Evolutionary conservation across 1,284 basidiomycete species (phyloP).

Genomic region (Ceratobasidium sp.): DNA sequence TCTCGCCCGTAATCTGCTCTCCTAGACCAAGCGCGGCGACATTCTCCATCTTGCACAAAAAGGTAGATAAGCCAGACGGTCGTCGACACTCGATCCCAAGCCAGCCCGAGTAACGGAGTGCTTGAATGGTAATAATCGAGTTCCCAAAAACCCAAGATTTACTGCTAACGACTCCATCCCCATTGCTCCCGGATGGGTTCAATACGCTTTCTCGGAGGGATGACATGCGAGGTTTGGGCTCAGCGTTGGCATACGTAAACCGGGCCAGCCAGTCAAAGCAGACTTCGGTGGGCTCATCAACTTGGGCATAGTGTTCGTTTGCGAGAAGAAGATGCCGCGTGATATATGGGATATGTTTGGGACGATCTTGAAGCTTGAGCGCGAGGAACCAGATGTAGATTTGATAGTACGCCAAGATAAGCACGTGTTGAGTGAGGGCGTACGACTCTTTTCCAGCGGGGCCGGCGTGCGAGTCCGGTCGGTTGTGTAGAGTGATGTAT

Average conservation of each 20-base stretch:
- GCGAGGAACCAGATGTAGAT: slow-evolving; percentile 97
- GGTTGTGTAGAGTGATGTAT: slow-evolving; percentile 93
- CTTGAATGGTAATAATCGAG: slow-evolving; percentile 86
- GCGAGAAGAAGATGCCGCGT: slow-evolving; percentile 89
- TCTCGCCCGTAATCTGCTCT: slow-evolving; percentile 33
- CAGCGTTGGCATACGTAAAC: slow-evolving; percentile 94
- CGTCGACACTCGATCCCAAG: slow-evolving; percentile 88
- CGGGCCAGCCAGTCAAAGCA: slow-evolving; percentile 98
- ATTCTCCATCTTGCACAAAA: slow-evolving; percentile 93
- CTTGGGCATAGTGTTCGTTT: slow-evolving; percentile 77
- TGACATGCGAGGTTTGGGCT: slow-evolving; percentile 88
- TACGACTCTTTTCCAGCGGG: slow-evolving; percentile 73
- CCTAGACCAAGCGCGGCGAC: slow-evolving; percentile 79
- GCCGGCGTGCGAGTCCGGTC: slow-evolving; percentile 63
- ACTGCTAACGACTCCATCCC: slow-evolving; percentile 64
- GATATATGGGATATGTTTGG: slow-evolving; percentile 88
- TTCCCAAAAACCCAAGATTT: slow-evolving; percentile 93
- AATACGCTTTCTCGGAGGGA: slow-evolving; percentile 75
- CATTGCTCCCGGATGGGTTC: slow-evolving; percentile 46
- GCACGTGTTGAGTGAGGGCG: slow-evolving; percentile 95
- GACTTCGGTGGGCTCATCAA: slow-evolving; percentile 94
- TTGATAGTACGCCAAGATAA: slow-evolving; percentile 92
- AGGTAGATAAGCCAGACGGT: slow-evolving; percentile 87
- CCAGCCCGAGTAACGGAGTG: slow-evolving; percentile 85
- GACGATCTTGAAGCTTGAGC: slow-evolving; percentile 86